Evolutionary conservation across 2,329 filamentous ascomycete species (phyloP), one percentile per base, ranked within the genome.

Genomic region (Stagonosporopsis vannaccii): DNA sequence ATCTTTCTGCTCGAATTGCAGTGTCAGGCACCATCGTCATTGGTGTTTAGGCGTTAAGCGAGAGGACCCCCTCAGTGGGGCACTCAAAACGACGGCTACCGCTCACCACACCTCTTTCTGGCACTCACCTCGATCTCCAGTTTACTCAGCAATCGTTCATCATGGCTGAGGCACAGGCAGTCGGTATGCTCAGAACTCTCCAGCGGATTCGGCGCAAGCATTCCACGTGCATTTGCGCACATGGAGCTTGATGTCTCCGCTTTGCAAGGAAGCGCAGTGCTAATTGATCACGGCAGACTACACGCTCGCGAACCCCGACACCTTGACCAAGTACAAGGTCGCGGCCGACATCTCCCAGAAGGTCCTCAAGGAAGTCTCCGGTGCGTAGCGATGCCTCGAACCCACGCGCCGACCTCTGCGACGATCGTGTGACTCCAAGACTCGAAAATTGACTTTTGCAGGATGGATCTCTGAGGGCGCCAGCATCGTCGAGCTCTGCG

Each of bases 321-420:
- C 92, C 72, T 86, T 99, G 71, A 98, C 95, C 81, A 99, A 98
- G 85, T 98, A 98, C 86, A 98, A 97, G 88, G 93, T 90, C 66
- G 95, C 95, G 55, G 94, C 91, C 62, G 85, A 90, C 77, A 98
- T 99, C 80, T 95, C 94, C 47, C 91, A 97, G 79, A 97, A 94
- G 83, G 94, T 96, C 68, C 87, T 99, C 68, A 91, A 92, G 71
- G 89, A 90, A 69, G 94, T 99, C 65, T 77, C 80, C 77, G 84
- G 85, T 87, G 75, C 65, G 66, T 71, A 48, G 49, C 37, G 22
- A 44, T 41, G 57, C 36, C 47, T 41, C 46, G 47, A 51, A 37
- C 47, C 37, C 58, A 45, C 43, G 39, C 35, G 51, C 41, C 37
- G 37, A 43, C 51, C 35, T 35, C 37, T 30, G 20, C 44, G 49